Evolutionary conservation across 2,329 filamentous ascomycete genomes (phyloP), one percentile per base, ranked within the genome.

Genomic region (Trichophyton simii): DNA sequence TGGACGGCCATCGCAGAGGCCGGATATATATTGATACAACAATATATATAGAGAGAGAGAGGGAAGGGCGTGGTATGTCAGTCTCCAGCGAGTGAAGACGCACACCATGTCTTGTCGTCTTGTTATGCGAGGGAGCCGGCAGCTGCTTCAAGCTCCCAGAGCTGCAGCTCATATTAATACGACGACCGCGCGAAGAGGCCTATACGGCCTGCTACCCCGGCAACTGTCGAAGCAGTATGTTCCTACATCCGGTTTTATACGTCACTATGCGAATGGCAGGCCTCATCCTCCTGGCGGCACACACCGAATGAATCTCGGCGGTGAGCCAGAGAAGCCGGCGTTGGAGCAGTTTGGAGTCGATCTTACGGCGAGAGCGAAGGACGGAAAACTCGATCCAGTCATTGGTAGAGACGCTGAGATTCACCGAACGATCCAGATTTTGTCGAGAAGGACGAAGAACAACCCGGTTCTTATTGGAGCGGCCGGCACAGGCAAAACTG

Each of bases 351-450:
- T 86, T 70, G 94, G 94, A 62, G 80, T 96, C 63, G 92, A 99
- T 72, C 79, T 99, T 60, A 97, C 94, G 1, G 88, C 84, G 11
- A 84, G 83, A 68, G 94, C 94, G 20, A 88, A 83, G 72, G 87
- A 88, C 57, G 94, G 94, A 46, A 96, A 96, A 71, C 81, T 99
- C 2, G 94, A 99, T 70, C 94, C 94, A 0, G 92, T 97, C 13
- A 97, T 99, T 70, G 94, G 94, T 20, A 83, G 94, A 72, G 91
- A 96, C 68, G 80, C 83, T 3, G 94, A 96, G 72, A 96, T 97
- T 59, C 89, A 96, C 70, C 82, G 94, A 58, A 96, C 91, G 0
- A 96, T 97, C 63, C 94, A 97, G 70, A 88, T 99, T 9, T 77
- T 99, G 1, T 96, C 91, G 15, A 81, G 94, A 65, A 82, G 94